Base-by-base conservation (phyloP, 1,284 basidiomycete genomes). In the Polyporus tsugae region DNA sequence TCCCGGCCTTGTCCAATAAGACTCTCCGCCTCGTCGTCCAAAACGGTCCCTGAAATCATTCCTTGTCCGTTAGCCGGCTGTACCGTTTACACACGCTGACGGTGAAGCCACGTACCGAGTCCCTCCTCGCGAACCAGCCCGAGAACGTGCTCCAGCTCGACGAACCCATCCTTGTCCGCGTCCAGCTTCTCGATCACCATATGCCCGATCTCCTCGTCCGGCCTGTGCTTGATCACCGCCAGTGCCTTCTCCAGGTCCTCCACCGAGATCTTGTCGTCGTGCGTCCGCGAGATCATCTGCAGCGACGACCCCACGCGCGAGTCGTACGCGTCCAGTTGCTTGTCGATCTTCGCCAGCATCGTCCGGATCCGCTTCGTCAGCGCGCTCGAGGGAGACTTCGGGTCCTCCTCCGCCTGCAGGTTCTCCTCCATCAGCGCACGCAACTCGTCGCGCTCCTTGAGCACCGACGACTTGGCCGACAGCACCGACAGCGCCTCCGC, bases 341-440 rank as follows among this genome's bases (percentile, higher is more conserved):
- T 81, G 83, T 99, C 97, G 80, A 99, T 94, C 86, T 97, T 97
- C 75, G 92, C 95, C 68, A 99, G 89, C 96, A 99, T 98, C 46
- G 88, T 87, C 68, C 96, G 93, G 80, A 99, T 97, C 60, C 95
- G 93, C 84, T 99, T 98, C 73, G 95, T 95, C 72, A 99, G 84
- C 38, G 92, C 92, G 65, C 91, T 91, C 38, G 91, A 89, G 29
- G 93, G 90, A 10, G 91, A 92, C 78, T 89, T 91, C 69, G 92
- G 90, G 74, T 94, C 92, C 90, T 96, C 94, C 78, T 96, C 95
- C 6, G 95, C 92, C 75, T 91, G 87, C 72, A 95, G 79, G 80
- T 97, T 97, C 81, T 99, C 96, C 77, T 96, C 91, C 89, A 99
- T 96, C 39, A 99, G 84, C 22, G 87, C 87, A 58, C 92, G 89